Evolutionary conservation across 1,139 yeast species (phyloP).

Genomic region (Insectozyma bohioensis): DNA sequence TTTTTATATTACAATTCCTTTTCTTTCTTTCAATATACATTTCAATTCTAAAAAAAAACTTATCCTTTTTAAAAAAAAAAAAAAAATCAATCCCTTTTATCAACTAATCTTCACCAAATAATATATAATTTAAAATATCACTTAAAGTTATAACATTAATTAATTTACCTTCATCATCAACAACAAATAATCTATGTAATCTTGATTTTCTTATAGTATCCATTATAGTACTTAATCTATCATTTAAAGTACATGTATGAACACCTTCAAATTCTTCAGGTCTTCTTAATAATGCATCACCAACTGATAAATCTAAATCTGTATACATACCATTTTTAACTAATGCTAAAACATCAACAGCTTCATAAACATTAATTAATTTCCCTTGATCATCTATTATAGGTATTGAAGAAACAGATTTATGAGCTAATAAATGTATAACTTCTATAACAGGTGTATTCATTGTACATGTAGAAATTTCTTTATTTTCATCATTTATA

Average conservation of each 20-base stretch:
- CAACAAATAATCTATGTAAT: constrained; percentile 89
- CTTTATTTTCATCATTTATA: constrained; percentile 41
- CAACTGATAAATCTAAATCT: constrained; percentile 87
- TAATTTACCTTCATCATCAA: constrained; percentile 75
- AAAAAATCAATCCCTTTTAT: too few species aligned
- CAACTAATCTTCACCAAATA: constrained; percentile 60
- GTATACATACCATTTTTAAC: constrained; percentile 94
- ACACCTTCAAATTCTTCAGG: constrained; percentile 98
- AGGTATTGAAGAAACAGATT: constrained; percentile 88
- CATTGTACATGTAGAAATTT: constrained; percentile 81
- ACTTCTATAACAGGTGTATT: constrained; percentile 93
- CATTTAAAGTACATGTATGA: constrained; percentile 88
- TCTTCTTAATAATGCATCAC: constrained; percentile 92
- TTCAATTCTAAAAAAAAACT: too few species aligned
- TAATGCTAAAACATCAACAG: constrained; percentile 89
- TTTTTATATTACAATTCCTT: constrained; percentile 15
- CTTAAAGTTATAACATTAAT: constrained; percentile 87
- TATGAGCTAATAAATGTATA: constrained; percentile 74
- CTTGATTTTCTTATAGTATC: constrained; percentile 92
- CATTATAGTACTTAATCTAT: constrained; percentile 85
- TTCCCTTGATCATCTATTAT: constrained; percentile 78
- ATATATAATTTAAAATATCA: constrained; percentile 82
- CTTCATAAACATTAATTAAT: constrained; percentile 89
- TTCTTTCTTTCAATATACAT: constrained; percentile 7
- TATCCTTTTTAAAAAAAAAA: too few species aligned